Evolutionary conservation across 164 flowering plant genomes (phyloP), one percentile per base, ranked within the genome.

Genomic region (Umbilicus rupestris): DNA sequence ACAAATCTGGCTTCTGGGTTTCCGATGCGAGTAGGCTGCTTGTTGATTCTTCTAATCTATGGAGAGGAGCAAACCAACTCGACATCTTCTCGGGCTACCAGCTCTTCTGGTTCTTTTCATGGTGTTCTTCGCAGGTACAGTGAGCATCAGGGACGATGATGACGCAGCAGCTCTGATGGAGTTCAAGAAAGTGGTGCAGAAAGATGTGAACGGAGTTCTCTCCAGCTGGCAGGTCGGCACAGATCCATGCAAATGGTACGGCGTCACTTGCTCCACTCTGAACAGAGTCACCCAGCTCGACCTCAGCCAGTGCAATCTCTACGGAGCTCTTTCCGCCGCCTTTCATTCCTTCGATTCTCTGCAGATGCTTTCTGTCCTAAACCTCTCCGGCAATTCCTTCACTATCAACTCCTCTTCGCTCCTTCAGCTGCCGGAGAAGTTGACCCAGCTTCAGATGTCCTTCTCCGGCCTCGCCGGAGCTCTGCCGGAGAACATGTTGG

Each of bases 161-260:
- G 98, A 92, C 64, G 87, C 77, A 0, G 81, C 77, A 64, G 84
- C 89, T 16, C 85, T 92, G 6, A 44, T 87, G 1, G 26, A 57
- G 14, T 84, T 92, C 76, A 90, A 87, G 73, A 85, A 80, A 37
- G 74, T 81, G 79, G 76, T 92, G 44, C 75, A 74, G 28, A 75
- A 77, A 26, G 96, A 92, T 73, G 85, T 92, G 1, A 76, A 75
- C 67, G 88, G 82, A 66, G 82, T 78, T 37, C 63, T 92, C 0
- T 75, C 85, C 0, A 69, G 69, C 0, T 92, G 98, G 98, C 52
- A 78, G 46, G 72, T 72, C 2, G 64, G 28, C 16, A 80, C 55
- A 57, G 75, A 64, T 72, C 85, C 83, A 1, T 90, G 98, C 77
- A 63, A 64, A 37, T 93, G 96, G 94, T 42, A 74, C 49, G 97